phyloP scores from a whole-genome alignment of 1,139 yeast genomes.

The Geotrichum restrictum region DNA sequence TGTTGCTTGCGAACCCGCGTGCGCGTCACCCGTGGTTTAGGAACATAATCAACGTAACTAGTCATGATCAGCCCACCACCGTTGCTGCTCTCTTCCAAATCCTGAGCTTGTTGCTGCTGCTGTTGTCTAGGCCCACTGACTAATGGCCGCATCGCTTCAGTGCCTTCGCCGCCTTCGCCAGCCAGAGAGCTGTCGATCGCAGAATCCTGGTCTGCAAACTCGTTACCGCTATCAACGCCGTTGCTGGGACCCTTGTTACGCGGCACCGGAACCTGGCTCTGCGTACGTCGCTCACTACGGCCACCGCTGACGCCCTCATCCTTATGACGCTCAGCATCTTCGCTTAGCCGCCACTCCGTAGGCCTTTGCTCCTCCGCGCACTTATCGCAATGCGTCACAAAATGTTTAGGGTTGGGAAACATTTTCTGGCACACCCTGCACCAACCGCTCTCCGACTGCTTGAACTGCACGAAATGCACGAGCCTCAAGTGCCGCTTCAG shows the following conservation, averaged over 20 bases:
- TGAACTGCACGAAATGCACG: conserved; percentile 55
- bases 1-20: conserved; percentile 17
- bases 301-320: neutral
- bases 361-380: conserved; percentile 49
- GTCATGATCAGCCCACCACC: neutral
- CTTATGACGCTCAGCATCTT: conserved; percentile 5
- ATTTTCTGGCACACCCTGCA: conserved; percentile 58
- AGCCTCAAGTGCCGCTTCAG: conserved; percentile 62
- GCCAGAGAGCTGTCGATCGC: neutral
- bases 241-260: too few relatives aligned
- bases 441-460: conserved; percentile 56
- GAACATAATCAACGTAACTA: neutral
- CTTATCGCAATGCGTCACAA: conserved; percentile 61
- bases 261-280: too few relatives aligned
- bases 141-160: neutral
- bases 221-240: neutral
- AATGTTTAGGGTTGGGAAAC: conserved; percentile 55
- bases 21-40: conserved; percentile 17
- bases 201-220: neutral
- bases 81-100: neutral
- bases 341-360: conserved; percentile 39
- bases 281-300: neutral
- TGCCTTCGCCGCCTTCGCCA: neutral
- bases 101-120: neutral
- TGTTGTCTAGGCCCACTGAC: neutral